Conservation (phyloP, 768 basidiomycete genomes). For the Podaxis rugospora region DNA sequence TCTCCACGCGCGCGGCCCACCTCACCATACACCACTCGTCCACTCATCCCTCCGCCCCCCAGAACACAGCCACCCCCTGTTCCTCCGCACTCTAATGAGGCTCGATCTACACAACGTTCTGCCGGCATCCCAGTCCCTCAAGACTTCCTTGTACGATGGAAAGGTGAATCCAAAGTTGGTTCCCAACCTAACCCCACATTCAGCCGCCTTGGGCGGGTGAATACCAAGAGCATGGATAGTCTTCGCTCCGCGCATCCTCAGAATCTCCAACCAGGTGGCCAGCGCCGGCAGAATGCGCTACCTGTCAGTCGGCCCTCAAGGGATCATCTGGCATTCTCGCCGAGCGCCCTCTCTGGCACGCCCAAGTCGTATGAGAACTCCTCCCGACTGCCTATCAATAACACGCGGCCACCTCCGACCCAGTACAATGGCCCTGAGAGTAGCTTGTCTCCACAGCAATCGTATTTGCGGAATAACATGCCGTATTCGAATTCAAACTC, state of each 20-base stretch:
- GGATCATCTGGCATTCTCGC: slow-evolving; percentile 14
- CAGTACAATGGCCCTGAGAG: slow-evolving; percentile 10
- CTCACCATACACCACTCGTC: slow-evolving; percentile 28
- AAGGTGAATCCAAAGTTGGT: slow-evolving; percentile 35
- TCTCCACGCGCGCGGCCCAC: slow-evolving; percentile 16
- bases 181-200: slow-evolving; percentile 27
- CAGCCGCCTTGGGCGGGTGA: slow-evolving; percentile 24
- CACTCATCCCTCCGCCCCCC: slow-evolving; percentile 29
- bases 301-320: slow-evolving; percentile 6
- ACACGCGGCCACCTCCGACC: slow-evolving; percentile 7
- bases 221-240: slow-evolving; percentile 59
- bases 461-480: slow-evolving; percentile 13
- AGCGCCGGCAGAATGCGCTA: slow-evolving; percentile 4
- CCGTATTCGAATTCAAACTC: slow-evolving; percentile 12
- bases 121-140: slow-evolving; percentile 26
- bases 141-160: slow-evolving; percentile 48
- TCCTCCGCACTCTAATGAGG: slow-evolving; percentile 27
- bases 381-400: slow-evolving; percentile 21
- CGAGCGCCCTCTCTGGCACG: slow-evolving; percentile 24
- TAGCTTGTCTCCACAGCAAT: slow-evolving; percentile 9
- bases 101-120: slow-evolving; percentile 21
- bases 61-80: slow-evolving; percentile 37
- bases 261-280: slow-evolving; percentile 25
- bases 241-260: slow-evolving; percentile 26
- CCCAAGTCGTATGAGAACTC: slow-evolving; percentile 40